Conservation (phyloP, 495 filamentous ascomycete species). For the Lasiosphaeria hispida region DNA sequence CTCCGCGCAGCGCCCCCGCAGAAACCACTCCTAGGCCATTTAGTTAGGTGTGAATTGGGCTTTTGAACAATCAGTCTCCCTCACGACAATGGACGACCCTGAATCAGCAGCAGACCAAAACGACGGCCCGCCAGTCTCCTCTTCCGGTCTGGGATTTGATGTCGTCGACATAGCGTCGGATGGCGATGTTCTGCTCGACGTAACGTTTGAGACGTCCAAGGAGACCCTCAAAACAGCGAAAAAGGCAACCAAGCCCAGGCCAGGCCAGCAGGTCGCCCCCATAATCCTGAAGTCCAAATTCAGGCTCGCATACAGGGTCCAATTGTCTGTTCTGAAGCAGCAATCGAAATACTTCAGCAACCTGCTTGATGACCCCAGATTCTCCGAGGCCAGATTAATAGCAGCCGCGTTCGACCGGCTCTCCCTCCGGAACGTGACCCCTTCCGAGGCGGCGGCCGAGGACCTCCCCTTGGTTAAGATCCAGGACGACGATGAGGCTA, state of each 20-base stretch:
- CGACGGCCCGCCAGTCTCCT: conserved; percentile 4
- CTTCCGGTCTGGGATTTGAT: conserved; percentile 17
- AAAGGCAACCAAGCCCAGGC: conserved; percentile 20
- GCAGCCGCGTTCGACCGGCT: conserved; percentile 42
- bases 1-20: too few species aligned
- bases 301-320: conserved; percentile 39
- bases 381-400: conserved; percentile 51
- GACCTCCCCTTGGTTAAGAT: conserved; percentile 56
- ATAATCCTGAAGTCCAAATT: conserved; percentile 32
- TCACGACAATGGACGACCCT: conserved; percentile 17
- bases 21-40: too few species aligned
- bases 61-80: too few species aligned
- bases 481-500: conserved; percentile 58
- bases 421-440: conserved; percentile 37
- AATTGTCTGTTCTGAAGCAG: conserved; percentile 37
- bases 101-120: conserved; percentile 19
- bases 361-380: conserved; percentile 50
- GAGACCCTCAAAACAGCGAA: conserved; percentile 35
- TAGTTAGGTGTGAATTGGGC: too few species aligned
- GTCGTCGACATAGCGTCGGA: conserved; percentile 45
- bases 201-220: conserved; percentile 51
- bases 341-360: conserved; percentile 59
- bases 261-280: conserved; percentile 19
- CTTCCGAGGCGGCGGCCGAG: conserved; percentile 42
- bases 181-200: conserved; percentile 57